Base-by-base conservation (phyloP, 2,329 filamentous ascomycete species). In the Talaromyces marneffei region DNA sequence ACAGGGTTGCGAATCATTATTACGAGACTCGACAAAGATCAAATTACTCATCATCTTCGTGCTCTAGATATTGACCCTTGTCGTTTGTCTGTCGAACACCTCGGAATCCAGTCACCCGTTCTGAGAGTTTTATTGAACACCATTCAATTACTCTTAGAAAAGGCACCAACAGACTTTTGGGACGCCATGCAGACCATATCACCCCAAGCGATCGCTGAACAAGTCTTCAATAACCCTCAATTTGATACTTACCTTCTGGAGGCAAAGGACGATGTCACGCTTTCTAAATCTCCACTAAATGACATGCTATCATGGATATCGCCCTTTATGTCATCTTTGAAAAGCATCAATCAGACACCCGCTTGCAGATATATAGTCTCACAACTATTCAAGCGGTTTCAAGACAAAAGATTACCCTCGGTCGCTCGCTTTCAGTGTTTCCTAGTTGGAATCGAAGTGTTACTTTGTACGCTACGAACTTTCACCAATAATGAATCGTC, bases 81-180 rank as follows among this genome's bases (percentile, higher is more conserved):
- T 65, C 80, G 79, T 42, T 72, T 86, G 18, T 80, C 82, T 14
- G 77, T 90, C 75, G 73, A 91, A 75, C 81, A 88, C 85, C 72
- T 96, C 82, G 71, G 83, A 80, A 69, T 81, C 83, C 68, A 81
- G 82, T 68, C 83, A 82, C 66, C 79, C 2, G 84, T 89, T 23
- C 80, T 96, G 62, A 80, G 86, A 12, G 82, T 87, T 62, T 80
- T 94, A 16, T 81, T 96, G 50, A 85, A 86, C 60, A 86, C 87
- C 1, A 83, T 96, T 63, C 85, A 84, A 48, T 80, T 80, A 12
- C 82, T 97, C 16, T 79, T 97, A 57, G 83, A 87, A 65, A 92
- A 90, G 67, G 88, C 90, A 0, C 83, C 91, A 0, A 84, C 83
- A 59, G 89, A 90, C 48, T 94, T 97, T 68, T 97, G 93, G 93